Base-by-base conservation (phyloP, 2,329 filamentous ascomycete species). In the Metarhizium sp. region DNA sequence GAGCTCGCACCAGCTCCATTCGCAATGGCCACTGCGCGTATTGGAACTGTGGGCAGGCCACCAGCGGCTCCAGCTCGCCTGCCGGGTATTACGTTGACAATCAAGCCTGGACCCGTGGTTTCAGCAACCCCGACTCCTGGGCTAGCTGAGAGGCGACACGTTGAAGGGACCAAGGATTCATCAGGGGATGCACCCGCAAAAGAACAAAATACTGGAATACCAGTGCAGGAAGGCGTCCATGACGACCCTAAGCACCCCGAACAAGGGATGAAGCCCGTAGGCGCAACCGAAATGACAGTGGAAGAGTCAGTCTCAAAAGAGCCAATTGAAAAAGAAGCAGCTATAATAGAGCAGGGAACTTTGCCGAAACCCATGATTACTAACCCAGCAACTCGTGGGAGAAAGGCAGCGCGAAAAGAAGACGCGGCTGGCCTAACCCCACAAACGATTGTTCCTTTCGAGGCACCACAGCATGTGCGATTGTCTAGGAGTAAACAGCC, bases 351-450 rank as follows among this genome's bases (percentile, higher is more conserved):
- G 8, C 14, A 30, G 4, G 47, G 18, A 13, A 10, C 11, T 13
- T 42, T 10, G 6, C 29, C 50, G 2, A 53, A 55, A 52, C 62
- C 58, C 6, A 64, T 61, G 47, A 67, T 77, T 45, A 60, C 57
- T 7, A 80, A 80, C 56, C 78, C 78, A 18, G 78, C 78, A 4
- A 78, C 75, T 11, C 69, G 78, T 60, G 78, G 78, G 36, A 77
- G 69, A 56, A 81, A 81, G 62, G 78, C 78, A 45, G 78, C 78
- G 10, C 71, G 73, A 52, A 76, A 73, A 57, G 74, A 77, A 52
- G 73, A 81, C 60, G 78, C 78, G 7, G 76, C 75, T 34, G 78
- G 78, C 16, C 70, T 73, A 55, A 67, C 71, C 29, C 78, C 78
- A 10, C 70, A 74, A 58, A 68, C 62, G 5, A 59, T 77, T n/a